A percentile compares a stretch with the other conserved stretches of the same genome.
phyloP scores from a whole-genome alignment of 345 rosid species.

The Arabidopsis arenosa region DNA sequence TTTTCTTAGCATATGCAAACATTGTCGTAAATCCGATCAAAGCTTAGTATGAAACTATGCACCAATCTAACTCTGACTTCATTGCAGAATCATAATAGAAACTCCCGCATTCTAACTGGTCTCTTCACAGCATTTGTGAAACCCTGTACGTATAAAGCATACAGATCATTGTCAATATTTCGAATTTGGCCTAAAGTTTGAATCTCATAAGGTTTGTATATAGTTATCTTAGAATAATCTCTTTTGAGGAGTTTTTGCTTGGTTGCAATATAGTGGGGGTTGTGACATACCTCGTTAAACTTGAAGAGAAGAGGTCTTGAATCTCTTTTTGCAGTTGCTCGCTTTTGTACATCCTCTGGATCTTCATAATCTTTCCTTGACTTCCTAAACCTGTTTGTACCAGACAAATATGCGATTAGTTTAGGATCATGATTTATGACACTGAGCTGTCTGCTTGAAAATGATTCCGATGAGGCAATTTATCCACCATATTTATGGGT shows the following conservation, averaged over 20 bases:
- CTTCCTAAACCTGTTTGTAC: constrained; percentile 70
- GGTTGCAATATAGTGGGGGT: constrained; percentile 7
- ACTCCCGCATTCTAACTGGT: constrained; percentile 83
- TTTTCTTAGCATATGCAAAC: neutral
- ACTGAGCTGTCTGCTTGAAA: neutral
- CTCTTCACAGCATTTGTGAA: constrained; percentile 66
- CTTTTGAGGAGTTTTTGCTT: constrained; percentile 17
- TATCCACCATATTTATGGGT: neutral
- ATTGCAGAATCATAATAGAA: constrained; percentile 49
- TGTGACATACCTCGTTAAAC: constrained; percentile 78
- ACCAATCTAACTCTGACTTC: constrained; percentile 6
- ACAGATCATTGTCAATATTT: constrained; percentile 12
- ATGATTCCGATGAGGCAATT: neutral
- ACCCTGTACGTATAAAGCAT: constrained; percentile 52
- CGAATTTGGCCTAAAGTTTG: neutral
- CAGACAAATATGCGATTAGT: constrained; percentile 2
- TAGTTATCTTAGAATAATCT: neutral
- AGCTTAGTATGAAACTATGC: constrained; percentile 19
- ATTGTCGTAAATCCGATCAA: neutral
- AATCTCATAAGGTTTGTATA: neutral
- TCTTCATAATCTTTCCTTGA: constrained; percentile 55
- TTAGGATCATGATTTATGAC: constrained; percentile 6
- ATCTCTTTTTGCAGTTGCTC: constrained; percentile 62
- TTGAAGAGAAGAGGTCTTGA: constrained; percentile 80
- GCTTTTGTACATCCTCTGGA: constrained; percentile 46